Evolutionary conservation across 306 rosid species (phyloP).

Genomic region (Datisca glomerata): DNA sequence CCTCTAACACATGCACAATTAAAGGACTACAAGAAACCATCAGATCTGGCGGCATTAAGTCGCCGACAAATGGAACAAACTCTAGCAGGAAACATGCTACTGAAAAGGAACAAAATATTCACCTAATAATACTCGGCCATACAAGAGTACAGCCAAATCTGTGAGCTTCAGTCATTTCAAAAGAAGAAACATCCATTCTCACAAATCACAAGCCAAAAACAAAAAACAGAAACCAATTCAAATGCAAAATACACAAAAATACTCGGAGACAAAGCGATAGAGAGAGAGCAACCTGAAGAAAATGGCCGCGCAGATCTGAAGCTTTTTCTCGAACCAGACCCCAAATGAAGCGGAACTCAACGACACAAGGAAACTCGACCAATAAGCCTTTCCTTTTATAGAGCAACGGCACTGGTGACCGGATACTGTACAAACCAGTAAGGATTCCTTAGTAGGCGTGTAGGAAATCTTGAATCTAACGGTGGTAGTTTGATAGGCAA

Average conservation of each 20-base stretch:
- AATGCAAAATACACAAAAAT: not conserved
- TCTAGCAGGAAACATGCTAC: no score
- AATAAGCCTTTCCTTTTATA: conserved; percentile 6
- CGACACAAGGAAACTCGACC: conserved; percentile 6
- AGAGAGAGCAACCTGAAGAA: conserved; percentile 11
- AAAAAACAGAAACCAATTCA: not conserved
- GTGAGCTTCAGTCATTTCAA: no score
- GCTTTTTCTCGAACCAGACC: conserved; percentile 6
- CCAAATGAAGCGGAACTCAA: not conserved
- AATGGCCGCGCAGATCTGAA: conserved; percentile 11
- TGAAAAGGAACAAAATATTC: no score
- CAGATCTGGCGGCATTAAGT: no score
- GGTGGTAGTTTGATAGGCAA: not conserved
- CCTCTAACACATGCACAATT: no score
- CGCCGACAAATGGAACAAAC: no score
- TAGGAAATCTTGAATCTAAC: not conserved
- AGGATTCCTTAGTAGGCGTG: not conserved
- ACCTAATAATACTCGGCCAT: no score
- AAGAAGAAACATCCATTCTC: no score
- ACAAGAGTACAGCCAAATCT: no score
- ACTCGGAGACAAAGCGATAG: not conserved
- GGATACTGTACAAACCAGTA: conserved; percentile 12
- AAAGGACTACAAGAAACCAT: no score
- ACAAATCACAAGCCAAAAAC: no score
- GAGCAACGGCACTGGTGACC: not conserved